These are phyloP conservation scores for Pyrus bretschneideri DNA, from an alignment of 306 rosid species.

Conservation along the genomic window DNA sequence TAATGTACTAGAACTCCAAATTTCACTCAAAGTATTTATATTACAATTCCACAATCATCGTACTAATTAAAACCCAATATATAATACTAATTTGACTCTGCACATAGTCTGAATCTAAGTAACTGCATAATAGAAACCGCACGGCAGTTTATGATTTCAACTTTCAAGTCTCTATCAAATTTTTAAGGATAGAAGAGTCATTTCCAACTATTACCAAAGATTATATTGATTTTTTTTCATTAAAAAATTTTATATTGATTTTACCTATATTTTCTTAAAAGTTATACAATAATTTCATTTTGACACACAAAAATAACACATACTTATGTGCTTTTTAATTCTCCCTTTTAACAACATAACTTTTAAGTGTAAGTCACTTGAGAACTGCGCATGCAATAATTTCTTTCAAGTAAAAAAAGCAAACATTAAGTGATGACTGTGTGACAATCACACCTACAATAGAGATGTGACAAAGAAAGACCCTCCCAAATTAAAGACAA, in stretches of 20 bases:
- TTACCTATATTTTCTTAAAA: too few relatives aligned
- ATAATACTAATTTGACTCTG: too few relatives aligned
- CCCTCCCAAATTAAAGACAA: not conserved
- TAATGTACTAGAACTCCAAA: too few relatives aligned
- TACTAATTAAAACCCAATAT: too few relatives aligned
- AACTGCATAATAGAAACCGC: not conserved
- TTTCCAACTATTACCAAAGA: too few relatives aligned
- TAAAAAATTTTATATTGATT: too few relatives aligned
- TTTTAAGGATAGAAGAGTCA: too few relatives aligned
- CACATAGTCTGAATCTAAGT: too few relatives aligned
- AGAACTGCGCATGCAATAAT: too few relatives aligned
- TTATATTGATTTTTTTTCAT: too few relatives aligned
- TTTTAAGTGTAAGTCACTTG: not conserved
- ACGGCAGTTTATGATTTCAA: not conserved
- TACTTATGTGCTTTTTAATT: not conserved
- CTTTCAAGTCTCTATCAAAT: not conserved
- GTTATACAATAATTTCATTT: not conserved
- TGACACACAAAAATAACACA: not conserved
- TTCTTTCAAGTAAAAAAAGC: not conserved
- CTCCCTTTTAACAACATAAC: not conserved
- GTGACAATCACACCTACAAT: not conserved
- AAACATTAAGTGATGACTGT: not conserved
- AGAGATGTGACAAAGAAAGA: not conserved
- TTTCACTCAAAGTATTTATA: too few relatives aligned
- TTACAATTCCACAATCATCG: too few relatives aligned